Base-by-base conservation (phyloP, 2,329 filamentous ascomycete species). In the Venturia pyrina region DNA sequence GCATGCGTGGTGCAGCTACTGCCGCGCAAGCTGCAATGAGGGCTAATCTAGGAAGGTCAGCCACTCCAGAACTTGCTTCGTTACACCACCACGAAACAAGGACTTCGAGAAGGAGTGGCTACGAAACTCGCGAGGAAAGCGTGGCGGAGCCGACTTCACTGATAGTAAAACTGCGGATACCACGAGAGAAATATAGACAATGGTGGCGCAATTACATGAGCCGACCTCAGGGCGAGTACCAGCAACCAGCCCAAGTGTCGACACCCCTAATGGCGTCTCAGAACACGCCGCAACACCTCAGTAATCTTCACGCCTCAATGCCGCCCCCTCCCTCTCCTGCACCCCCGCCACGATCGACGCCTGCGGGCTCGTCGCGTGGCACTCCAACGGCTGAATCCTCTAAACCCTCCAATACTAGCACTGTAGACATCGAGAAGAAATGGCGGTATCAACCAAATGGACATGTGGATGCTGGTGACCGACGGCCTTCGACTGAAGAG, bases 11-110 rank as follows among this genome's bases (percentile, higher is more conserved):
- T 64, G 93, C 93, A 19, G 93, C 93, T 19, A 88, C 87, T 34
- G 89, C 89, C 56, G 93, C 93, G 5, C 90, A 93, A 73, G 90
- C 91, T 69, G 89, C 93, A 66, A 93, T 98, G 86, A 80, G 85
- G 68, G 88, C 88, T 44, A 89, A 90, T 69, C 78, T 83, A 59
- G 81, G 80, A n/a, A 88, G 95, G 68, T 97, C 93, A 41, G 90
- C 93, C 74, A 98, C 95, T 0, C 95, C 95, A 3, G 95, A 98
- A 75, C 81, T 87, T 11, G 77, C 81, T 13, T 53, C 40, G 65
- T 79, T 83, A 70, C 88, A 87, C 70, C 87, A 87, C 71, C 86
- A 90, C 71, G 91, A 96, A 75, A 85, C 89, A 1, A 82, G 92
- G 71, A 87, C 88, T 6, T 82, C 80, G 8, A 80, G 86, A 69